phyloP scores from a whole-genome alignment of 352 stramenopile species.

The Phytophthora pluvialis region DNA sequence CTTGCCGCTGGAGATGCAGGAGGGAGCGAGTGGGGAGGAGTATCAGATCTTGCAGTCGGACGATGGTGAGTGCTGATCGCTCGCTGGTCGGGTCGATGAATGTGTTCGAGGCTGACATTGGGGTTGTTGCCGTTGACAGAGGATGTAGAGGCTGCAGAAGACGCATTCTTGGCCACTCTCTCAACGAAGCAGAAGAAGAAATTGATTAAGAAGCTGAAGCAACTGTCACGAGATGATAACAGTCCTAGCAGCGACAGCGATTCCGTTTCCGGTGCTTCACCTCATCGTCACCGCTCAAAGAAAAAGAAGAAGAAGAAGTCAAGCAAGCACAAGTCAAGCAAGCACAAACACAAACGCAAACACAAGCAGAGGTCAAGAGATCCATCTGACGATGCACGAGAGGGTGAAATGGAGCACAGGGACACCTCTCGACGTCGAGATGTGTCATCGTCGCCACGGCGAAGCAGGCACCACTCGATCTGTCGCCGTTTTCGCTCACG shows the following conservation, averaged over 20 bases:
- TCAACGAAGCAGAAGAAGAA: constrained; percentile 73
- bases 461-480: background rate
- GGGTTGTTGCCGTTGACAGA: constrained; percentile 11
- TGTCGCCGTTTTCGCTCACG: constrained; percentile 13
- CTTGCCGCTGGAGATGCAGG: constrained; percentile 79
- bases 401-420: constrained; percentile 2
- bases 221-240: constrained; percentile 17
- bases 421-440: constrained; percentile 6
- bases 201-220: constrained; percentile 66
- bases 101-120: constrained; percentile 7
- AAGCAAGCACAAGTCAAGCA: constrained; percentile 43
- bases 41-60: constrained; percentile 80
- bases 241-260: constrained; percentile 17
- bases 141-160: constrained; percentile 33
- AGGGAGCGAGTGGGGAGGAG: constrained; percentile 34
- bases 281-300: constrained; percentile 20
- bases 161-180: constrained; percentile 57
- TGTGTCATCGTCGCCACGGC: constrained; percentile 12
- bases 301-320: constrained; percentile 5
- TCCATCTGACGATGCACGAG: constrained; percentile 9
- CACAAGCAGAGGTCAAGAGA: constrained; percentile 26
- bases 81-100: background rate
- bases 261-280: constrained; percentile 23
- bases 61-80: constrained; percentile 28
- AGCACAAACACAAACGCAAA: constrained; percentile 38